These are phyloP conservation scores for Thielaviopsis cerberus DNA, from an alignment of 2,329 filamentous ascomycete species.

Conservation along the genomic window DNA sequence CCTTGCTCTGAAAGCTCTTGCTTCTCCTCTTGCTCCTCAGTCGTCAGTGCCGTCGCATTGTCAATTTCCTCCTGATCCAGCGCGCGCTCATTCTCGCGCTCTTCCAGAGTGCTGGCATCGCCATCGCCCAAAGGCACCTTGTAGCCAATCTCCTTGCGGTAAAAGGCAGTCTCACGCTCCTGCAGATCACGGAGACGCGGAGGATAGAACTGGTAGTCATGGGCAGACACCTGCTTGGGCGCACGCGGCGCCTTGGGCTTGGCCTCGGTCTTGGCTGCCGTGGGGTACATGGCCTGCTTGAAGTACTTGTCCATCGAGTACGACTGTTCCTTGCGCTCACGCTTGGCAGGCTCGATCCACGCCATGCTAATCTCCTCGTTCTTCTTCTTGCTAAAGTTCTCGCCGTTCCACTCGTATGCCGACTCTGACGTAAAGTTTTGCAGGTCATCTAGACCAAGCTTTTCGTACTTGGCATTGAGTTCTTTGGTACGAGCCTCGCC, in stretches of 20 bases:
- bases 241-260: conserved; percentile 93
- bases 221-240: conserved; percentile 76
- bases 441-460: conserved; percentile 86
- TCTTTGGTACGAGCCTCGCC: conserved; percentile 80
- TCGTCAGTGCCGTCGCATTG: conserved; percentile 68
- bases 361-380: conserved; percentile 69
- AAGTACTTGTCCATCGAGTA: conserved; percentile 99
- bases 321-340: conserved; percentile 91
- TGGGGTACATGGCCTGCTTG: conserved; percentile 62
- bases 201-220: conserved; percentile 97
- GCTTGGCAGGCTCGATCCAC: conserved; percentile 98
- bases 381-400: conserved; percentile 81
- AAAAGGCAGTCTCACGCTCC: conserved; percentile 88
- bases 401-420: conserved; percentile 96
- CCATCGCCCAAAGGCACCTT: conserved; percentile 82
- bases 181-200: conserved; percentile 68
- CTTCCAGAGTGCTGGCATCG: conserved; percentile 66
- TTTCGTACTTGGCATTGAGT: conserved; percentile 86
- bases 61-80: conserved; percentile 86
- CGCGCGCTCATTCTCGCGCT: conserved; percentile 72
- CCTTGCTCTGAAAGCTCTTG: conserved; percentile 62
- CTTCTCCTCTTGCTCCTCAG: conserved; percentile 80
- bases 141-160: conserved; percentile 89
- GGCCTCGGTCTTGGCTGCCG: conserved; percentile 58
- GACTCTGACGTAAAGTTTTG: conserved; percentile 97